Conservation (phyloP, 1,139 yeast genomes). For the Zygosaccharomyces sapae region DNA sequence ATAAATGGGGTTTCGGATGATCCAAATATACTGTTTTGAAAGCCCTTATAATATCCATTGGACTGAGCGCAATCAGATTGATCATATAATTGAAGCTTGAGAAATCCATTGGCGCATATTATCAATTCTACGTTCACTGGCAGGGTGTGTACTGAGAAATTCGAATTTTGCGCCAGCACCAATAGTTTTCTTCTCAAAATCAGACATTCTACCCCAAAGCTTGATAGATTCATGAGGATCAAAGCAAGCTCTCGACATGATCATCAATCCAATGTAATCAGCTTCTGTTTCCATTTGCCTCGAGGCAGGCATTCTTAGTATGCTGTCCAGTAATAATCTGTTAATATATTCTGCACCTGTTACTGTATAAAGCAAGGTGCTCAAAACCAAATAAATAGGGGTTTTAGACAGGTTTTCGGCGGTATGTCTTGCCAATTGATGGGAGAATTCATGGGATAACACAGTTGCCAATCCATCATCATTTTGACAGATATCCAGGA, state of each 20-base stretch:
- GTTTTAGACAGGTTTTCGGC: constrained; percentile 71
- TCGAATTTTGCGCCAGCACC: constrained; percentile 45
- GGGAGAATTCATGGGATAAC: constrained; percentile 86
- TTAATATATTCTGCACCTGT: constrained; percentile 53
- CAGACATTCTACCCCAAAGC: constrained; percentile 80
- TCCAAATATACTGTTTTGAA: constrained; percentile 21
- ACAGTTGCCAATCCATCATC: constrained; percentile 95
- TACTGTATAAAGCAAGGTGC: constrained; percentile 46
- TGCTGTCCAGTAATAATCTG: constrained; percentile 53
- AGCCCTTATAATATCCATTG: constrained; percentile 19
- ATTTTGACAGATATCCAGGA: constrained; percentile 70
- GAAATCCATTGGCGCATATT: constrained; percentile 73
- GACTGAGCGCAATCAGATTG: constrained; percentile 30
- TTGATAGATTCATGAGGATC: constrained; percentile 66
- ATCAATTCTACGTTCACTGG: constrained; percentile 62
- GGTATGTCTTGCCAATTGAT: constrained; percentile 88
- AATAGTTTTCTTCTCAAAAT: constrained; percentile 44
- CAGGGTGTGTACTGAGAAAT: constrained; percentile 86
- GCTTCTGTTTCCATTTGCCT: constrained; percentile 96
- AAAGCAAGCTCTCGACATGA: constrained; percentile 87
- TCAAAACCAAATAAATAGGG: constrained; percentile 53
- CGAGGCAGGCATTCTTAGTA: constrained; percentile 76
- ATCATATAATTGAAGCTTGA: constrained; percentile 46
- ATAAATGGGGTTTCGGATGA: constrained; percentile 10
- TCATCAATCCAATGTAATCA: constrained; percentile 85